Evolutionary conservation across 2,329 filamentous ascomycete species (phyloP), one percentile per base, ranked within the genome.

Genomic region (Lizonia empirigonia): DNA sequence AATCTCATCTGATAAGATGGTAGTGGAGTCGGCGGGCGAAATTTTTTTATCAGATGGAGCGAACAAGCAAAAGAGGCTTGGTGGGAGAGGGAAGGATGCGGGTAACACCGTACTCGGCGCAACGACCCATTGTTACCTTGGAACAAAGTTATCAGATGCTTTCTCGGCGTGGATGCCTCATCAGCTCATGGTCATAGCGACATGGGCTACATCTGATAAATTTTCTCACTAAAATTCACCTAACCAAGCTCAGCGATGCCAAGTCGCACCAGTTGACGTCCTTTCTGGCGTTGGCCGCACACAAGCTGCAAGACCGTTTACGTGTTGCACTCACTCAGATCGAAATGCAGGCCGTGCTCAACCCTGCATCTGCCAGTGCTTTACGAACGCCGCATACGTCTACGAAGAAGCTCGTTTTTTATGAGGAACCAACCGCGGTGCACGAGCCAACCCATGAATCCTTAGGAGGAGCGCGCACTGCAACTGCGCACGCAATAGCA

Each of bases 1-100:
- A 47, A 64, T 61, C 54, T 58, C 48, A 67, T 67, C 64, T 62
- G 63, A 67, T 67, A 65, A 67, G 63, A 66, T 65, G 30, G 38
- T 10, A 23, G 27, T 40, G 22, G 29, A 48, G 30, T 42, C 22
- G 39, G 33, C 22, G 37, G 40, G 24, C 39, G 40, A 16, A 45
- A 58, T 58, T 34, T 39, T 63, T 65, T 63, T 62, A 60, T 61
- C 57, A 59, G 63, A 64, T 66, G 49, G 55, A 59, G 44, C 30
- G 37, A 49, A 46, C 20, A 10, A 29, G 24, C 36, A 34, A 30
- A 34, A 34, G 16, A 23, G 41, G 45, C 45, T 38, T 53, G 48
- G 54, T 53, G 51, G n/a, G 44, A 24, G 45, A 34, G 32, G 46
- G 34, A 46, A 57, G 46, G 19, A 58, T 47, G 48, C 44, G 54